Conservation (phyloP, 345 rosid genomes). For the Eucalyptus regnans region DNA sequence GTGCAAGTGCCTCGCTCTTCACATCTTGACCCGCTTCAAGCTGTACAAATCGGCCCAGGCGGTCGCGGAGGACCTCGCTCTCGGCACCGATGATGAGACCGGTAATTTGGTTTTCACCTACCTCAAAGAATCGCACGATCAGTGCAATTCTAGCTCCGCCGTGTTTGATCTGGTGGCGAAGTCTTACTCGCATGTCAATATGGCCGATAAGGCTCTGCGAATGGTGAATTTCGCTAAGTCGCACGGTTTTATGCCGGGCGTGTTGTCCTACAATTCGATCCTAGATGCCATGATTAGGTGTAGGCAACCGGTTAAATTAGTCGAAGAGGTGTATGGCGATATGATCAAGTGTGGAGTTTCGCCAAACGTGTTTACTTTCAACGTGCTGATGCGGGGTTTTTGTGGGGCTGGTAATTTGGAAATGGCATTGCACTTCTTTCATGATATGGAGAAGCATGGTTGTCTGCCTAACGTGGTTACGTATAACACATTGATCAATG, state of each 20-base stretch:
- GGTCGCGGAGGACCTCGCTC: conserved; percentile 59
- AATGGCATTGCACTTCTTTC: conserved; percentile 39
- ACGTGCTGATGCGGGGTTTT: conserved; percentile 76
- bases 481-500: conserved; percentile 65
- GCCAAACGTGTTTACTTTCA: conserved; percentile 78
- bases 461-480: conserved; percentile 86
- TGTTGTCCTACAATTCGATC: conserved; percentile 72
- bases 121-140: conserved; percentile 46
- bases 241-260: conserved; percentile 90
- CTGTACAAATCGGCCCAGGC: conserved; percentile 67
- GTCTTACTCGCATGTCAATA: conserved; percentile 47
- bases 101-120: conserved; percentile 50
- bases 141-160: conserved; percentile 62
- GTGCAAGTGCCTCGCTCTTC: conserved; percentile 70
- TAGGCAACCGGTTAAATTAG: conserved; percentile 29
- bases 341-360: conserved; percentile 50
- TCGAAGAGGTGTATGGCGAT: conserved; percentile 42
- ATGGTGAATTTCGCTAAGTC: conserved; percentile 43
- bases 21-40: conserved; percentile 71
- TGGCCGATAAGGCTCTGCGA: conserved; percentile 50
- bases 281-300: conserved; percentile 64
- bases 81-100: conserved; percentile 13
- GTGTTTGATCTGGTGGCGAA: conserved; percentile 85
- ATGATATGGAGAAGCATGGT: conserved; percentile 51
- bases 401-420: conserved; percentile 59